These are phyloP conservation scores for Coniochaeta sp. DNA, from an alignment of 2,329 filamentous ascomycete species.

Conservation along the genomic window DNA sequence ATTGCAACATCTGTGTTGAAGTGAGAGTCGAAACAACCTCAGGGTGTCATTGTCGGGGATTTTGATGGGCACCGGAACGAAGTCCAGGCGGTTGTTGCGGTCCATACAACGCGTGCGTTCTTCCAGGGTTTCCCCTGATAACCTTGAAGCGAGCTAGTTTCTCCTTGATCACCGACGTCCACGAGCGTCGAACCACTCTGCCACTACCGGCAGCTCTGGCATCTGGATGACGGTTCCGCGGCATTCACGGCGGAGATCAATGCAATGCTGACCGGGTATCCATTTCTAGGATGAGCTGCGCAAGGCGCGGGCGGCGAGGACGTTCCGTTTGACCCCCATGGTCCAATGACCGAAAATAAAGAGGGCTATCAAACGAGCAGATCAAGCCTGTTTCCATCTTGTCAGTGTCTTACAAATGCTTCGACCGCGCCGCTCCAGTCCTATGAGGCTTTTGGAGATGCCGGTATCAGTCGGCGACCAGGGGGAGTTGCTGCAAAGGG, in stretches of 20 bases:
- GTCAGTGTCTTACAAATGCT: constrained; percentile 2
- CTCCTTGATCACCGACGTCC: not conserved
- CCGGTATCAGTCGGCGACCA: not conserved
- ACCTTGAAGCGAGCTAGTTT: not conserved
- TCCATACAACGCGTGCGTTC: no score
- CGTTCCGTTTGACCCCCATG: constrained; percentile 3
- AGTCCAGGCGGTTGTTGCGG: not conserved
- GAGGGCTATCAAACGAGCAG: constrained; percentile 1
- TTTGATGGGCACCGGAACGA: not conserved
- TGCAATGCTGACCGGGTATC: constrained; percentile 3
- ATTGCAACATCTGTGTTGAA: not conserved
- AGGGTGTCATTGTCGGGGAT: constrained; percentile 1
- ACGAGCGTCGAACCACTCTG: constrained; percentile 1
- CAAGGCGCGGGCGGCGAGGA: not conserved
- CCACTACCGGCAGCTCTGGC: not conserved
- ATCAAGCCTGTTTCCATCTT: not conserved
- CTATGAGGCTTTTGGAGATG: not conserved
- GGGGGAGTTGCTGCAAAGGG: not conserved
- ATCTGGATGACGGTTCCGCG: not conserved
- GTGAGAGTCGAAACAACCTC: not conserved
- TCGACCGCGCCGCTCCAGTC: not conserved
- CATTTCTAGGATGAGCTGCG: not conserved
- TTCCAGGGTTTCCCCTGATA: not conserved
- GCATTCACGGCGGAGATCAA: constrained; percentile 7
- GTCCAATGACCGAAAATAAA: not conserved